Conservation (phyloP, 2,329 filamentous ascomycete genomes). For the Stagonosporopsis tanaceti region DNA sequence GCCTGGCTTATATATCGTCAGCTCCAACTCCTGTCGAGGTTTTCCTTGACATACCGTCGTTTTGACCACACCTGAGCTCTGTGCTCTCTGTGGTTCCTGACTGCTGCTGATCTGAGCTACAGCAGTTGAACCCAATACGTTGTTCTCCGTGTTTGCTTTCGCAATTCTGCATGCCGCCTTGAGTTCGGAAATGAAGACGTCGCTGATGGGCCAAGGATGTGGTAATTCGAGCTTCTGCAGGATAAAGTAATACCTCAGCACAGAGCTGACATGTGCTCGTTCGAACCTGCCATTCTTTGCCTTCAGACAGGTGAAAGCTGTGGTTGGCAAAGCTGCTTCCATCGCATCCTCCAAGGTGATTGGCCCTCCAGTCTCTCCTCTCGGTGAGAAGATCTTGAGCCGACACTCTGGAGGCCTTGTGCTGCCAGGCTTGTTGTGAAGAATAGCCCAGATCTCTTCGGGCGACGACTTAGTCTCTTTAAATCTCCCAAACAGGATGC, state of each 20-base stretch:
- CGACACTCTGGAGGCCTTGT: too few relatives aligned
- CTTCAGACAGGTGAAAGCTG: not conserved
- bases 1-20: not conserved
- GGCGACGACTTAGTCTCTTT: too few relatives aligned
- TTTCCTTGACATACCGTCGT: too few relatives aligned
- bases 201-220: not conserved
- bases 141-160: not conserved
- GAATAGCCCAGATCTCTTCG: too few relatives aligned
- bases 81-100: too few relatives aligned
- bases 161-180: not conserved
- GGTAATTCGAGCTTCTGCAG: conserved; percentile 1
- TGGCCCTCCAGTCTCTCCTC: not conserved
- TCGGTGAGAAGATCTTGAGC: not conserved
- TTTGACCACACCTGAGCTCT: too few relatives aligned
- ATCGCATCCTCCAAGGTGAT: conserved; percentile 1
- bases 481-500: too few relatives aligned
- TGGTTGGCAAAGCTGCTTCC: not conserved
- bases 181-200: not conserved
- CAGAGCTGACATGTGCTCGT: not conserved
- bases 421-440: too few relatives aligned
- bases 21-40: not conserved
- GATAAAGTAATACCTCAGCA: conserved; percentile 2
- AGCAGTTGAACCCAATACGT: not conserved
- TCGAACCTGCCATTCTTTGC: not conserved
- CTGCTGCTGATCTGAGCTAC: too few relatives aligned